Percentiles rank a stretch among this genome's conserved stretches.
phyloP scores from a whole-genome alignment of 352 stramenopile species.

The Phytophthora sp. region DNA sequence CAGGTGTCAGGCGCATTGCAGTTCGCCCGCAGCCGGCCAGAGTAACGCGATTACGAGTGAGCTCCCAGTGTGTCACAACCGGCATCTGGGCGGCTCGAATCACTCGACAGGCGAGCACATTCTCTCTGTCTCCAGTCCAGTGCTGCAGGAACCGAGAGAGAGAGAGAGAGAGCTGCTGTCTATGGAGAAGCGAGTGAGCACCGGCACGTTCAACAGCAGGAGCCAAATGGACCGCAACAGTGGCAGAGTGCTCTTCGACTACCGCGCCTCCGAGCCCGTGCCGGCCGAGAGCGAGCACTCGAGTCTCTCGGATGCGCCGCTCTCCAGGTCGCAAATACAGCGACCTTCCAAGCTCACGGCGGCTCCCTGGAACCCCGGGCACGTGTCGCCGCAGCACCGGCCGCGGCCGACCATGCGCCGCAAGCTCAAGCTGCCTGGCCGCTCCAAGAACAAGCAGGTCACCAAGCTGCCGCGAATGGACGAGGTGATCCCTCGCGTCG shows the following conservation, averaged over 20 bases:
- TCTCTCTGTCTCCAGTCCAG: too few relatives aligned
- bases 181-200: slow-evolving; percentile 26
- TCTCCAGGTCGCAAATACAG: slow-evolving; percentile 36
- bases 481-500: slow-evolving; percentile 39
- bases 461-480: slow-evolving; percentile 41
- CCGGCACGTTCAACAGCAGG: slow-evolving; percentile 20
- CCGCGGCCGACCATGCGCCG: slow-evolving; percentile 19
- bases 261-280: slow-evolving; percentile 37
- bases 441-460: slow-evolving; percentile 29
- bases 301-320: slow-evolving; percentile 26
- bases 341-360: slow-evolving; percentile 22
- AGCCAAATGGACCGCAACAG: slow-evolving; percentile 28
- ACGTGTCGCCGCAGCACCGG: slow-evolving; percentile 6
- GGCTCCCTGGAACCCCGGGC: slow-evolving; percentile 14
- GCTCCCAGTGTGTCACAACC: background rate
- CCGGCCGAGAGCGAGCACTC: slow-evolving; percentile 38
- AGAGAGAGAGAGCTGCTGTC: background rate
- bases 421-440: slow-evolving; percentile 34
- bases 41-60: too few relatives aligned
- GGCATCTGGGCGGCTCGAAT: background rate
- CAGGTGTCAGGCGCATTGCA: background rate
- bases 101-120: too few relatives aligned
- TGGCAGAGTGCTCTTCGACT: slow-evolving; percentile 23
- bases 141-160: background rate
- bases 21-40: too few relatives aligned